Evolutionary conservation across 495 filamentous ascomycete genomes (phyloP).

Genomic region (Podospora pseudopauciseta): DNA sequence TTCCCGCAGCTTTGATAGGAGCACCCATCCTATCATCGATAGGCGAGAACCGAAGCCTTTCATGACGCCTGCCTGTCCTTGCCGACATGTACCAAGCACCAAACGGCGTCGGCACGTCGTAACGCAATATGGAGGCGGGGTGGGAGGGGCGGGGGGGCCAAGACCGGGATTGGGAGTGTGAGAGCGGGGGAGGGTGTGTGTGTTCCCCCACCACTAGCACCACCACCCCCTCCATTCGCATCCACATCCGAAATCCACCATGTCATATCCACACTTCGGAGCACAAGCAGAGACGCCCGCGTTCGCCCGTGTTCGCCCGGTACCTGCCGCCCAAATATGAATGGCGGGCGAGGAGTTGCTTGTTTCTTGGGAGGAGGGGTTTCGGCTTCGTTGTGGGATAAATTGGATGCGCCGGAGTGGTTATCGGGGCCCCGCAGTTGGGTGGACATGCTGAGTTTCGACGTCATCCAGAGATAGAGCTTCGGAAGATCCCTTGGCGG

Average conservation of each 20-base stretch:
- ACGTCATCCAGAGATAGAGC: neutral
- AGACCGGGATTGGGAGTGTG: neutral
- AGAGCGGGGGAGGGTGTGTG: neutral
- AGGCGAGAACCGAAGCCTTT: neutral
- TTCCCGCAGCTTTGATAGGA: conserved; percentile 23
- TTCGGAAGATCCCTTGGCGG: neutral
- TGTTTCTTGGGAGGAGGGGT: neutral
- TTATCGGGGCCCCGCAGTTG: neutral
- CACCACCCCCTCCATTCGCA: conserved; percentile 2
- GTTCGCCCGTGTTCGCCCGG: conserved; percentile 4
- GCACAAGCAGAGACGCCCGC: neutral
- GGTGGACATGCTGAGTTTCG: neutral
- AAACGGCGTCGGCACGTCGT: neutral
- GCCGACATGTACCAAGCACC: neutral
- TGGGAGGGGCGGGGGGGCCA: neutral
- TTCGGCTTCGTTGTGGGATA: neutral
- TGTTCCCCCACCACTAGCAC: conserved; percentile 5
- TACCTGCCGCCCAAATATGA: neutral
- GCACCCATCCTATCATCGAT: neutral
- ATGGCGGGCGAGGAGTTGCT: neutral
- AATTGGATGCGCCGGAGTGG: no score
- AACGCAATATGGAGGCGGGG: conserved; percentile 5
- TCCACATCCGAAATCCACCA: neutral
- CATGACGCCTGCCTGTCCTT: neutral
- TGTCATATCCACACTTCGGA: conserved; percentile 4